A percentile compares a stretch with the other conserved stretches of the same genome.
Conservation (phyloP, 2,329 filamentous ascomycete species). For the Exserohilum turcica region DNA sequence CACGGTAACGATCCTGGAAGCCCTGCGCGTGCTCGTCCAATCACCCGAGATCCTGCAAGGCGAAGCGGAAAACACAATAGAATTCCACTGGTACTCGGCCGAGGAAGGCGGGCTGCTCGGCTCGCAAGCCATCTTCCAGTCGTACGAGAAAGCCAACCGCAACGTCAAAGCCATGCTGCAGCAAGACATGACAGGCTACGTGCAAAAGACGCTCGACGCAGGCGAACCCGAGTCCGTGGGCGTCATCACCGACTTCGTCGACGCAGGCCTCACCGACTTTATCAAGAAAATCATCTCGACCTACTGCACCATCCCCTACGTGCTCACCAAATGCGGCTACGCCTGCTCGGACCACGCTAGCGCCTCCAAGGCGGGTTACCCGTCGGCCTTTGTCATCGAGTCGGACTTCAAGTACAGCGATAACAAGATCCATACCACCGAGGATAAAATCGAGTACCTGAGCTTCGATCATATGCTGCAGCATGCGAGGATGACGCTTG, state of each 20-base stretch:
- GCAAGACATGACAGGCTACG: slow-evolving; percentile 90
- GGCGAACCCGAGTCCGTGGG: slow-evolving; percentile 85
- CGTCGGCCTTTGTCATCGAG: slow-evolving; percentile 77
- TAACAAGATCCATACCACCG: slow-evolving; percentile 71
- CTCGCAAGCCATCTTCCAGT: slow-evolving; percentile 84
- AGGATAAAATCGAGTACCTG: slow-evolving; percentile 72
- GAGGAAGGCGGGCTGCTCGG: slow-evolving; percentile 88
- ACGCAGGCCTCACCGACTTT: slow-evolving; percentile 80
- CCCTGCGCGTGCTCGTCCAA: slow-evolving; percentile 77
- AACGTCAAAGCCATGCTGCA: slow-evolving; percentile 96
- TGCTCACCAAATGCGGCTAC: slow-evolving; percentile 88
- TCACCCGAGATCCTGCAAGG: slow-evolving; percentile 73
- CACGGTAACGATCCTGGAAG: slow-evolving; percentile 92
- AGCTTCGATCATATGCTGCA: slow-evolving; percentile 91
- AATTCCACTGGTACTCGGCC: slow-evolving; percentile 96
- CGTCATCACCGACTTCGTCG: slow-evolving; percentile 90
- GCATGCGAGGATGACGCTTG: slow-evolving; percentile 83
- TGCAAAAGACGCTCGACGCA: slow-evolving; percentile 79
- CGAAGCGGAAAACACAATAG: slow-evolving; percentile 80
- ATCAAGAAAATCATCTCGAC: slow-evolving; percentile 85
- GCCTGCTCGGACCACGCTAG: slow-evolving; percentile 79
- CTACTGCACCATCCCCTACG: slow-evolving; percentile 88
- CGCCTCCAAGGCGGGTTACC: slow-evolving; percentile 74
- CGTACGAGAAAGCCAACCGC: slow-evolving; percentile 73
- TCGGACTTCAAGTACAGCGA: slow-evolving; percentile 68